phyloP scores from a whole-genome alignment of 768 basidiomycete genomes.

The Tremella fuciformis region DNA sequence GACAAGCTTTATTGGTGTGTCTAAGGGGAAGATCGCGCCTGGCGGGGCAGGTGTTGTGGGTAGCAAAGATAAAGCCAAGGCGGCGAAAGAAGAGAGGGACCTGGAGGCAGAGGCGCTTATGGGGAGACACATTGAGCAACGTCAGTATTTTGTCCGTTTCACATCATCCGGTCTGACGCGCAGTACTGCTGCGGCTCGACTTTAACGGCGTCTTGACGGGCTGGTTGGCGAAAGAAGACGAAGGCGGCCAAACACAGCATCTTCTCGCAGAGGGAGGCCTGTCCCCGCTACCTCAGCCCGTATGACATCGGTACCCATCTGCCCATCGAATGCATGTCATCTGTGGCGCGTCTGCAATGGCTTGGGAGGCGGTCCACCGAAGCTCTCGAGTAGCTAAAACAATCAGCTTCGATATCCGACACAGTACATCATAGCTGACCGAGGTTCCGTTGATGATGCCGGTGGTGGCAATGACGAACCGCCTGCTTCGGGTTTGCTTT shows the following conservation, averaged over 20 bases:
- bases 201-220: slow-evolving; percentile 59
- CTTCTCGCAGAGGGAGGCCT: slow-evolving; percentile 31
- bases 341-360: slow-evolving; percentile 15
- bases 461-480: slow-evolving; percentile 85
- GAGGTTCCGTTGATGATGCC: slow-evolving; percentile 73
- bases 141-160: slow-evolving; percentile 20
- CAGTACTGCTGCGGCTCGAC: slow-evolving; percentile 71
- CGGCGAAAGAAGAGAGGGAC: slow-evolving; percentile 52
- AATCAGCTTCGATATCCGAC: not conserved
- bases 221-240: slow-evolving; percentile 29
- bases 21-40: not conserved
- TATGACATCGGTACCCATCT: not conserved
- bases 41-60: not conserved
- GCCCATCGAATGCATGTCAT: not conserved
- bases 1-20: slow-evolving; percentile 50
- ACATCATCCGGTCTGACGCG: slow-evolving; percentile 7
- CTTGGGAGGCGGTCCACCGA: slow-evolving; percentile 33
- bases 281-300: not conserved
- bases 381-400: slow-evolving; percentile 30
- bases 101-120: slow-evolving; percentile 66
- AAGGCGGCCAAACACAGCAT: slow-evolving; percentile 8
- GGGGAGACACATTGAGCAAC: slow-evolving; percentile 73
- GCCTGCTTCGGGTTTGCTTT: slow-evolving; percentile 78
- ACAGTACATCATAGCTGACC: slow-evolving; percentile 26
- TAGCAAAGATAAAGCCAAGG: slow-evolving; percentile 50